Percentiles rank a stretch among this genome's conserved stretches.
Conservation (phyloP, 176 grass and related monocot species). For the Elaeis guineensis region DNA sequence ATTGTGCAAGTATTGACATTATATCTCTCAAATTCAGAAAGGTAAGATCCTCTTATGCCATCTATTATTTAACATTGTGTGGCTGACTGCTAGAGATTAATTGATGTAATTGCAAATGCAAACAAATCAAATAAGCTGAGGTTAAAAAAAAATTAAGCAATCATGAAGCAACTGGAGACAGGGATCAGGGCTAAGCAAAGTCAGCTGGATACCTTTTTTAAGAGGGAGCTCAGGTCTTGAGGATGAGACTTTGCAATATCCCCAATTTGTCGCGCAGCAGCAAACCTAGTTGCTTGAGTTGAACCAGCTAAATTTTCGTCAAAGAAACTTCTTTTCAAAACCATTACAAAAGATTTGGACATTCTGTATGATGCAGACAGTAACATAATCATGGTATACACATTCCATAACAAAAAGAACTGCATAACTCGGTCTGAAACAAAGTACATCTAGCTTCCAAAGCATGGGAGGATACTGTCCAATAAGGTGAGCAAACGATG, state of each 20-base stretch:
- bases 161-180: background rate
- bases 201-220: conserved; percentile 64
- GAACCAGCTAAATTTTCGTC: conserved; percentile 64
- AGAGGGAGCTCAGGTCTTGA: conserved; percentile 62
- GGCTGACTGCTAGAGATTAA: too few species aligned
- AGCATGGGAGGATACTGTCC: conserved; percentile 71
- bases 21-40: too few species aligned
- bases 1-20: too few species aligned
- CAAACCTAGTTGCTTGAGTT: conserved; percentile 74
- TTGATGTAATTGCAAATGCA: too few species aligned
- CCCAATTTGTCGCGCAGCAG: conserved; percentile 88
- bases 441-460: background rate
- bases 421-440: background rate
- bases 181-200: background rate
- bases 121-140: too few species aligned
- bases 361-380: background rate
- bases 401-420: too few species aligned
- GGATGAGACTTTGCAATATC: conserved; percentile 89
- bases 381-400: too few species aligned
- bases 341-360: background rate
- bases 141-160: background rate
- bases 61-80: too few species aligned
- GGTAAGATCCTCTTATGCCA: too few species aligned
- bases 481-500: conserved; percentile 93
- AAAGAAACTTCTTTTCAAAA: conserved; percentile 10